Evolutionary conservation across 257 asterid species (phyloP), one percentile per base, ranked within the genome.

Genomic region (Gentiana straminea): DNA sequence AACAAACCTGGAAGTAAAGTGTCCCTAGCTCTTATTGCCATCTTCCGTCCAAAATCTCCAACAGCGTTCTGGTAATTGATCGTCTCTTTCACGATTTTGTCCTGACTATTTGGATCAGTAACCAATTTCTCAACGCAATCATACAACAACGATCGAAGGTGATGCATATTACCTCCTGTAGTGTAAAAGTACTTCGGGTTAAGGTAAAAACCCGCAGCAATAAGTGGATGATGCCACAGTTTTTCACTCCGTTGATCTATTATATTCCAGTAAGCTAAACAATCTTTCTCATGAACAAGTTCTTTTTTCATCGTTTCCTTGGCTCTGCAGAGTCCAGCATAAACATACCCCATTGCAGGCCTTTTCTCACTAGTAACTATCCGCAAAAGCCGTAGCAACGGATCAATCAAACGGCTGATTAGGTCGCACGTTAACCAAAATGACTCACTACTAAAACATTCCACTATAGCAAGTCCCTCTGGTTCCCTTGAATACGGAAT

Each of bases 11-110:
- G 95, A 64, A 74, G 94, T 62, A 77, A 73, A 57, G 89, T 81
- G 51, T 85, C 94, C 70, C 95, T 73, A 57, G 99, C 99, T 73
- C 99, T 74, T 63, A 81, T 69, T 47, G 99, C 97, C 97, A 88
- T 92, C 73, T 88, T 85, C 65, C 99, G 70, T 15, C 97, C 95
- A 73, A 92, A 88, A 72, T 92, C 97, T 58, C 99, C 97, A 9
- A 64, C 75, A 46, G 80, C 83, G 51, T 79, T 83, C 59, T 85
- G 88, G 62, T 88, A 92, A 48, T 86, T 67, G 15, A 81, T 72
- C 3, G 84, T 87, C 70, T 92, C 99, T 78, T 85, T 88, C 76
- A 79, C 89, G 69, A 85, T 83, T 59, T 77, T 79, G 74, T 85
- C 97, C 68, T 88, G 94, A 52, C 69, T 61, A 66, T 78, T 73